phyloP scores from a whole-genome alignment of 164 flowering plant genomes.

The Cinnamomum chago region DNA sequence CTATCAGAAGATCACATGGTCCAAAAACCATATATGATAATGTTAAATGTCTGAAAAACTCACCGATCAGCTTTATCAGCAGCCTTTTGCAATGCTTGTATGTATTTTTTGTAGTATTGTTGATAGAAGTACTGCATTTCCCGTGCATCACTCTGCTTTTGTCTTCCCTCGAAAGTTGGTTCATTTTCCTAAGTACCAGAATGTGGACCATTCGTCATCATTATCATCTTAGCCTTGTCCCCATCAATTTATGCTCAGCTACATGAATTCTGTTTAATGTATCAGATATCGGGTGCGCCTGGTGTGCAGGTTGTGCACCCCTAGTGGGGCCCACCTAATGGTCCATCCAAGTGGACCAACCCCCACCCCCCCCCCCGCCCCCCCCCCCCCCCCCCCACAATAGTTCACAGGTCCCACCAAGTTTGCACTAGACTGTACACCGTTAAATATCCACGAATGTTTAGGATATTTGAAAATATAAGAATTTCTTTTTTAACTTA shows the following conservation, averaged over 20 bases:
- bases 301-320: too few relatives aligned
- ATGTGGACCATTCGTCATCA: neutral
- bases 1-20: neutral
- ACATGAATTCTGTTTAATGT: too few relatives aligned
- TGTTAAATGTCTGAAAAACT: slow-evolving; percentile 11
- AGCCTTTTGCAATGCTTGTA: slow-evolving; percentile 87
- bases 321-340: too few relatives aligned
- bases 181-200: slow-evolving; percentile 70
- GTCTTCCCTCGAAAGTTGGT: slow-evolving; percentile 62
- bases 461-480: too few relatives aligned
- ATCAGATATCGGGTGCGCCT: too few relatives aligned
- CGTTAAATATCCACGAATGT: too few relatives aligned
- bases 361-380: too few relatives aligned
- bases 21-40: neutral
- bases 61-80: slow-evolving; percentile 96
- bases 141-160: slow-evolving; percentile 87
- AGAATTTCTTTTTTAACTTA: too few relatives aligned
- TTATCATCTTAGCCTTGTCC: neutral
- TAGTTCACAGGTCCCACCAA: too few relatives aligned
- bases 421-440: too few relatives aligned
- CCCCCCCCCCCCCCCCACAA: too few relatives aligned
- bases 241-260: neutral
- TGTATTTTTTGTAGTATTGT: slow-evolving; percentile 90
- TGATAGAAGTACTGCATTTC: slow-evolving; percentile 99
- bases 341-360: too few relatives aligned